phyloP scores from a whole-genome alignment of 306 rosid species.

The Bauhinia variegata region DNA sequence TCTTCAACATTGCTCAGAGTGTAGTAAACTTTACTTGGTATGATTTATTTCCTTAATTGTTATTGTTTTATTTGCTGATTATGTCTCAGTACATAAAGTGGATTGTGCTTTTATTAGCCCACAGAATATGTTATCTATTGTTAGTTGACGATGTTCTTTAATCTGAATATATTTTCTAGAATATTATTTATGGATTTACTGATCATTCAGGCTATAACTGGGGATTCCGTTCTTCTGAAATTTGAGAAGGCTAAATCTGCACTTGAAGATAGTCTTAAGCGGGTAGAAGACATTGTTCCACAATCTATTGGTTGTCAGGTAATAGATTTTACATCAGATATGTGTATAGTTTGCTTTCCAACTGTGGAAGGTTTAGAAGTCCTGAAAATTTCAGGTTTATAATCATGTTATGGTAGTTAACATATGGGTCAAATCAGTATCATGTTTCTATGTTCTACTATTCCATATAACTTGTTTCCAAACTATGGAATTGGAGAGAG shows the following conservation, averaged over 20 bases:
- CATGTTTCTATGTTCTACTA: background rate
- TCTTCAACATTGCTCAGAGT: slow-evolving; percentile 89
- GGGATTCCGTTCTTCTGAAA: slow-evolving; percentile 86
- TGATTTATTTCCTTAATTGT: slow-evolving; percentile 30
- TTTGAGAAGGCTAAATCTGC: slow-evolving; percentile 90
- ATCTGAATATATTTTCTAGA: slow-evolving; percentile 12
- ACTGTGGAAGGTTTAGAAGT: background rate
- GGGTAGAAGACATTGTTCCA: slow-evolving; percentile 91
- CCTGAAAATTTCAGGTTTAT: slow-evolving; percentile 14
- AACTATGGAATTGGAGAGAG: background rate
- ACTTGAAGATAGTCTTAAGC: slow-evolving; percentile 79
- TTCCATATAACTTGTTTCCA: background rate
- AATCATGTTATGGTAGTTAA: slow-evolving; percentile 25
- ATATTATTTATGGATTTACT: slow-evolving; percentile 30
- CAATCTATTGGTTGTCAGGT: slow-evolving; percentile 96
- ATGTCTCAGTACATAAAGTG: slow-evolving; percentile 13
- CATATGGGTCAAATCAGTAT: background rate
- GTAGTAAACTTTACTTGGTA: slow-evolving; percentile 97
- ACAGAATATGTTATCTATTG: background rate
- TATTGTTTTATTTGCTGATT: slow-evolving; percentile 18
- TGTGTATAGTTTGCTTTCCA: slow-evolving; percentile 12
- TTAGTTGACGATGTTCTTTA: slow-evolving; percentile 25
- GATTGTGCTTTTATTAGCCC: slow-evolving; percentile 15
- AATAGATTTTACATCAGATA: slow-evolving; percentile 22
- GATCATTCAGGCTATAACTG: slow-evolving; percentile 84